Base-by-base conservation (phyloP, 2,329 filamentous ascomycete genomes). In the Basipetospora chlamydospora region DNA sequence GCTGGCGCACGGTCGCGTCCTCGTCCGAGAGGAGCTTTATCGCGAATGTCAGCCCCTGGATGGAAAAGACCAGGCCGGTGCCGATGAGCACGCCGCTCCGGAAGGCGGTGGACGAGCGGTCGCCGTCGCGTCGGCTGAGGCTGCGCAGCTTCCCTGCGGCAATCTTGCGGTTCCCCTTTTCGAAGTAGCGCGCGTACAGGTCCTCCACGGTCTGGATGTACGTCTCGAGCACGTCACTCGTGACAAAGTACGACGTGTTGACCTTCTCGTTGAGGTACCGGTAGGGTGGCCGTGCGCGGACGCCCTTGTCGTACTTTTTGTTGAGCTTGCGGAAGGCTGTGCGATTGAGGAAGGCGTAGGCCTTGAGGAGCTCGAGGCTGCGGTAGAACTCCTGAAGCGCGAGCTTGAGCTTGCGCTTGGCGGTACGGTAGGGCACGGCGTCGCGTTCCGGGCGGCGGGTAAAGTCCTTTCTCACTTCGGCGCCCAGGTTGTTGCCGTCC, bases 251-350 rank as follows among this genome's bases (percentile, higher is more conserved):
- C 2, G 87, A 73, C 43, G 80, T 78, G 60, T 84, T 88, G 47
- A 98, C 86, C 51, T 88, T 88, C 47, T 95, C 87, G 22, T 78
- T 79, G 72, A 95, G 82, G 55, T 88, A 96, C 20, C 80, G 73
- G 50, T 81, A 70, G 0, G 79, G 70, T 0, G 84, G 84, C 9
- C 80, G 72, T 28, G 85, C 79, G 47, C 86, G 74, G 39, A 86
- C 75, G 2, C 80, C 75, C 60, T 96, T 98, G 65, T 96, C 87
- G 53, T 92, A 96, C 58, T 98, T 98, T 57, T 98, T 98, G 59
- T 93, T 95, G 52, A 98, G 85, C 56, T 98, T 98, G 22, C 87
- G 78, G 51, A 96, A 96, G 0, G 86, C 90, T 0, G 85, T 94
- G 33, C 85, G 73, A 54, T 98, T 98, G 11, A 95, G 66, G 16